Evolutionary conservation across 495 filamentous ascomycete species (phyloP).

Genomic region (Penicillium simplicissimum): DNA sequence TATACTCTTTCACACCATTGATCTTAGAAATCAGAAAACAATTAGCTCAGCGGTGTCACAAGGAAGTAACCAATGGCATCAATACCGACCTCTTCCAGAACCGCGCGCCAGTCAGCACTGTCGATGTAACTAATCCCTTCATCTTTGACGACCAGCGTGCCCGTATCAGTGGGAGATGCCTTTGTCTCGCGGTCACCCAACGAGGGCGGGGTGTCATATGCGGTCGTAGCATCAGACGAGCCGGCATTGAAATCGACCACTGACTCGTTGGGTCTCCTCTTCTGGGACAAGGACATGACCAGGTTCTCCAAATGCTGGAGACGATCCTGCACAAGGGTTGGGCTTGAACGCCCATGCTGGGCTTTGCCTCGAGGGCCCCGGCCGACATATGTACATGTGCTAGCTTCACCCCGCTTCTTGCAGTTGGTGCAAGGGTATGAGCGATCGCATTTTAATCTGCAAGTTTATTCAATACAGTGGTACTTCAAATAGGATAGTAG

Average conservation of each 20-base stretch:
- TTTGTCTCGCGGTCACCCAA: conserved; percentile 69
- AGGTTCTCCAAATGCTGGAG: conserved; percentile 55
- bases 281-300: conserved; percentile 47
- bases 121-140: conserved; percentile 51
- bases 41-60: background rate
- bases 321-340: conserved; percentile 47
- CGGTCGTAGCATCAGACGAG: background rate
- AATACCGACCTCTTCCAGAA: conserved; percentile 48
- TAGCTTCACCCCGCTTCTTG: conserved; percentile 45
- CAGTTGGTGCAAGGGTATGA: conserved; percentile 53
- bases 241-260: conserved; percentile 15
- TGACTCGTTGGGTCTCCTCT: conserved; percentile 28
- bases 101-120: conserved; percentile 50
- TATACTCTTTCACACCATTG: conserved; percentile 33
- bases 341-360: conserved; percentile 34
- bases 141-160: conserved; percentile 67
- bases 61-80: background rate
- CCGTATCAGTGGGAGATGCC: conserved; percentile 35
- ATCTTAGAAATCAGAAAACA: conserved; percentile 33
- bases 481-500: background rate
- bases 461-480: background rate
- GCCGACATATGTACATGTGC: conserved; percentile 45
- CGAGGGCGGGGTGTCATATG: conserved; percentile 41
- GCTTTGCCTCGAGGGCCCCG: conserved; percentile 38
- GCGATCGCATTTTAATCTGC: conserved; percentile 55